Conservation (phyloP, 192 early-diverging fungal species). For the Linnemannia elongata region DNA sequence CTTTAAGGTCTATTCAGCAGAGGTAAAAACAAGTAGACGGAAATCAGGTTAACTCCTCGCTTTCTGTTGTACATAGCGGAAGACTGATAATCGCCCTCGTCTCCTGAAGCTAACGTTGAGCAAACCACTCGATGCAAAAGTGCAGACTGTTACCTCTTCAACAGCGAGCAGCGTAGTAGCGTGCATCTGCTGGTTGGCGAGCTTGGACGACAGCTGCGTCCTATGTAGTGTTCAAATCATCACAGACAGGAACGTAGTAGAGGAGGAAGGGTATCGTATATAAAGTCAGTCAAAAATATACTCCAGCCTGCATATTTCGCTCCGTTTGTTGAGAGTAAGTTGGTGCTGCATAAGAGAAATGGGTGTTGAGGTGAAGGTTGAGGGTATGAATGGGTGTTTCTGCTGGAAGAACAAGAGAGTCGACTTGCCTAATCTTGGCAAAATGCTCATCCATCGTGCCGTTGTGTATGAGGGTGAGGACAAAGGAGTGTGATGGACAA, state of each 20-base stretch:
- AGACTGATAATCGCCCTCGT: not conserved
- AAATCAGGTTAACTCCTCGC: not conserved
- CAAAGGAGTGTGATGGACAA: not conserved
- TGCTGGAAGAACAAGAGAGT: not conserved
- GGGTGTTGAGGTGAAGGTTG: no score
- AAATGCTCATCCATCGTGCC: constrained; percentile 67
- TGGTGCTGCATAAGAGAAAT: no score
- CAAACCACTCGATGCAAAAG: not conserved
- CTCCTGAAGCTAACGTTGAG: not conserved
- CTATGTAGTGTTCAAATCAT: constrained; percentile 25
- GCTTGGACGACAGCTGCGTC: constrained; percentile 80
- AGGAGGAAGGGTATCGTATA: not conserved
- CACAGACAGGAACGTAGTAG: not conserved
- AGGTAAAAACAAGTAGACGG: not conserved
- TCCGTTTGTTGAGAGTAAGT: not conserved
- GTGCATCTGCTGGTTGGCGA: constrained; percentile 89
- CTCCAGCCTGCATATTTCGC: not conserved
- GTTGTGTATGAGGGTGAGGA: constrained; percentile 5
- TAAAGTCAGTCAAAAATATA: not conserved
- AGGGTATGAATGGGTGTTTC: not conserved
- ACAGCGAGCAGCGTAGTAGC: constrained; percentile 77
- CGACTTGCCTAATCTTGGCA: constrained; percentile 65
- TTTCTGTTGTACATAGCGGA: not conserved
- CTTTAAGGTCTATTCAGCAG: constrained; percentile 73
- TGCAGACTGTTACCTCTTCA: constrained; percentile 64